Conservation (phyloP, 106 monocot species). For the Cymbidium sinense region DNA sequence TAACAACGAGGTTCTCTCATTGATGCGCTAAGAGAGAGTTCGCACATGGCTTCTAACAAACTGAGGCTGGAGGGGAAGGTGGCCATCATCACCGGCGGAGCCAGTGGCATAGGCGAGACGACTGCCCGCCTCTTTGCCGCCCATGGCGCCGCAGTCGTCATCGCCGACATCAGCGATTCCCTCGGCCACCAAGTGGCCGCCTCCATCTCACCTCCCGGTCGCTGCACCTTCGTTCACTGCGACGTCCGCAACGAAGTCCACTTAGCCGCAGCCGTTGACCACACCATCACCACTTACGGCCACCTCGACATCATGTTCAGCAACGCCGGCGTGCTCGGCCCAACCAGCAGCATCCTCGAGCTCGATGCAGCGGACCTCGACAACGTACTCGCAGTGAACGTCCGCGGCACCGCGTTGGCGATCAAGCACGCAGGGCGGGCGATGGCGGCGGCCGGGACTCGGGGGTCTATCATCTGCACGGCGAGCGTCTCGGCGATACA, state of each 20-base stretch:
- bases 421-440: slow-evolving; percentile 37
- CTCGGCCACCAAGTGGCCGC: slow-evolving; percentile 15
- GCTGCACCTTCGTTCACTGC: too few species aligned
- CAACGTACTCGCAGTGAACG: slow-evolving; percentile 23
- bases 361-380: slow-evolving; percentile 7
- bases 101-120: slow-evolving; percentile 54
- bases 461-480: slow-evolving; percentile 36
- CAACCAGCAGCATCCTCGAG: slow-evolving; percentile 8
- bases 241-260: slow-evolving; percentile 18
- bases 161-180: slow-evolving; percentile 46
- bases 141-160: slow-evolving; percentile 36
- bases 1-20: too few species aligned
- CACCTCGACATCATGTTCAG: slow-evolving; percentile 33
- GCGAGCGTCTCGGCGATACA: slow-evolving; percentile 17
- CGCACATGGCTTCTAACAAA: not conserved
- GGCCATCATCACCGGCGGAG: slow-evolving; percentile 56
- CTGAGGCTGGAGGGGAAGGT: slow-evolving; percentile 56
- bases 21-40: too few species aligned
- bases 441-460: slow-evolving; percentile 19
- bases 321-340: too few species aligned
- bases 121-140: slow-evolving; percentile 31
- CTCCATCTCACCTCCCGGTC: slow-evolving; percentile 4
- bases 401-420: slow-evolving; percentile 20
- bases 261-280: slow-evolving; percentile 6
- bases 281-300: slow-evolving; percentile 11